Conservation (phyloP, 164 flowering plant genomes). For the Protea cynaroides region DNA sequence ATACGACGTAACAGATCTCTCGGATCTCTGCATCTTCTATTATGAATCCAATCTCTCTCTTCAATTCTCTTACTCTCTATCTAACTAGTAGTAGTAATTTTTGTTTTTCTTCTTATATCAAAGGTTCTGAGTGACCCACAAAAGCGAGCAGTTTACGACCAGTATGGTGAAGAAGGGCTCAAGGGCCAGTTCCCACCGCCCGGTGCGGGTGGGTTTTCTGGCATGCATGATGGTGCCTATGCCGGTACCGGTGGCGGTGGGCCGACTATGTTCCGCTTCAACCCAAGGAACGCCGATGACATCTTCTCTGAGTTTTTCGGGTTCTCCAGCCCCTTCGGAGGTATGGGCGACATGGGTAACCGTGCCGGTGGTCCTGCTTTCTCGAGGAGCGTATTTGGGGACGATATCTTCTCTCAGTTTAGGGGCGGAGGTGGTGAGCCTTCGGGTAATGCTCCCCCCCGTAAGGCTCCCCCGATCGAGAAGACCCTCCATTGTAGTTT, state of each 20-base stretch:
- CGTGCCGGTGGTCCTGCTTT: conserved; percentile 37
- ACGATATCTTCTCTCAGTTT: conserved; percentile 47
- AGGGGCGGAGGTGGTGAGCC: conserved; percentile 49
- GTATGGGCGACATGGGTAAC: conserved; percentile 56
- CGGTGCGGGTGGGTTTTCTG: conserved; percentile 44
- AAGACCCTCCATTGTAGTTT: conserved; percentile 61
- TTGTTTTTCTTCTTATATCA: conserved; percentile 1
- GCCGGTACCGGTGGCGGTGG: conserved; percentile 32
- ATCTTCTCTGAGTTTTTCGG: conserved; percentile 90
- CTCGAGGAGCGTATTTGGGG: conserved; percentile 48
- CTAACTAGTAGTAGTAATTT: not conserved
- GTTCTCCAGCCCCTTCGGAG: conserved; percentile 61
- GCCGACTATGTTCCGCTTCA: conserved; percentile 51
- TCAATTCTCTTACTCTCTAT: not conserved
- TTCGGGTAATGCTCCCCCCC: conserved; percentile 23
- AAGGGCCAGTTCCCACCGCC: conserved; percentile 73
- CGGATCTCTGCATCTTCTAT: not conserved
- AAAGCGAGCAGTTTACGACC: conserved; percentile 80
- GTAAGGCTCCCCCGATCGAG: conserved; percentile 68
- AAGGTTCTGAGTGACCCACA: conserved; percentile 91
- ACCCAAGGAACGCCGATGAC: conserved; percentile 77
- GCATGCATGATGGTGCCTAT: conserved; percentile 17
- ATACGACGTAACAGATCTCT: conserved; percentile 51
- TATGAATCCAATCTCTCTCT: not conserved
- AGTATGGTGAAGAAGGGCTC: conserved; percentile 87